A percentile compares a stretch with the other conserved stretches of the same genome.
phyloP scores from a whole-genome alignment of 108 stramenopile species.

The Parmales sp. region DNA sequence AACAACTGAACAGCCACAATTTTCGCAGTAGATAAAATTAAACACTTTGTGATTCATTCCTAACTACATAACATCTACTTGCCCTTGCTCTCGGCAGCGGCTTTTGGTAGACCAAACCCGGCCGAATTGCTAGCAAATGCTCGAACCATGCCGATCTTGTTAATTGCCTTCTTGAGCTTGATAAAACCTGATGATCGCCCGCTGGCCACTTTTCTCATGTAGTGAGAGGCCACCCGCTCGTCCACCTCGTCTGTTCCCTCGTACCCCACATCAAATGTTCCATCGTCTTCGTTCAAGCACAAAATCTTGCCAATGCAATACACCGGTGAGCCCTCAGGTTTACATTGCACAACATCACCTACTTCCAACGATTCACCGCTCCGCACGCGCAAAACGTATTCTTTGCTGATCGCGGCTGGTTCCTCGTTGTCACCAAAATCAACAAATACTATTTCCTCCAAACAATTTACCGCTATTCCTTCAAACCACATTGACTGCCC shows the following conservation, averaged over 20 bases:
- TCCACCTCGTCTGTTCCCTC: constrained; percentile 7
- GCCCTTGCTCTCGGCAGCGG: too few relatives aligned
- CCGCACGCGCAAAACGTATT: neutral
- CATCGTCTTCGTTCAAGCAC: neutral
- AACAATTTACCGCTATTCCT: neutral
- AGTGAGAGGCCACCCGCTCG: neutral
- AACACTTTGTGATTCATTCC: too few relatives aligned
- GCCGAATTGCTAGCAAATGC: too few relatives aligned
- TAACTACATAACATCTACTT: too few relatives aligned
- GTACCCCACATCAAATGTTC: neutral
- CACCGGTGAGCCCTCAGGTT: neutral
- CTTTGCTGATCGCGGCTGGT: neutral
- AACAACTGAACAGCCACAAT: too few relatives aligned
- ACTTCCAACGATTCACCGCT: neutral
- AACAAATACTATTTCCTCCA: neutral
- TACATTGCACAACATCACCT: neutral
- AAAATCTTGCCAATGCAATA: neutral
- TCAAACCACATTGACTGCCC: neutral
- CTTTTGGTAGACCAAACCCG: too few relatives aligned
- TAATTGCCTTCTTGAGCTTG: neutral
- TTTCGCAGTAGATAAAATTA: too few relatives aligned
- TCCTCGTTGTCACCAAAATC: neutral
- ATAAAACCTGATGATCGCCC: neutral
- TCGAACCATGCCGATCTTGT: neutral
- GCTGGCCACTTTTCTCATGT: neutral